Evolutionary conservation across 352 stramenopile genomes (phyloP).

Genomic region (Globisporangium cederbergense): DNA sequence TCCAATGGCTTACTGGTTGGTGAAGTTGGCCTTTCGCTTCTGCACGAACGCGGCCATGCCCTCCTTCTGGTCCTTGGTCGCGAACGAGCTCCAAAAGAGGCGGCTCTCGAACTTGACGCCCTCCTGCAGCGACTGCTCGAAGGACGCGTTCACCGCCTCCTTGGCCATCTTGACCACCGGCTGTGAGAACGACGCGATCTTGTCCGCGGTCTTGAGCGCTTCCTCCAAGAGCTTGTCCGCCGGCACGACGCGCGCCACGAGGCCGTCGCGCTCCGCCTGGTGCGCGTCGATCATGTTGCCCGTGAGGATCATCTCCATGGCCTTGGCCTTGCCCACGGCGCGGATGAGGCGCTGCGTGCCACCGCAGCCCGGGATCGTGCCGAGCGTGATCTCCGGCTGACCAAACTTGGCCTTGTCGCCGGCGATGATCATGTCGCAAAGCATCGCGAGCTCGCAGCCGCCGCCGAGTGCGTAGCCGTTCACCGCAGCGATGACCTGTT

Average conservation of each 20-base stretch:
- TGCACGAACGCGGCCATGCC: conserved; percentile 98
- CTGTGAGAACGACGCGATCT: conserved; percentile 95
- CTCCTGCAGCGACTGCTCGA: conserved; percentile 93
- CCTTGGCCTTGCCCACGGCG: conserved; percentile 97
- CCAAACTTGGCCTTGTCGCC: conserved; percentile 96
- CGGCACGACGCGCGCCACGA: conserved; percentile 93
- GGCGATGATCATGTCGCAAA: conserved; percentile 98
- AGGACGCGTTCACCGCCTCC: conserved; percentile 92
- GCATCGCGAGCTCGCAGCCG: conserved; percentile 98
- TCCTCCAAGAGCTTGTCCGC: conserved; percentile 92
- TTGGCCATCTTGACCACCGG: conserved; percentile 96
- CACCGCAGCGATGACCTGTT: conserved; percentile 92
- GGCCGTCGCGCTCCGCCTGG: conserved; percentile 91
- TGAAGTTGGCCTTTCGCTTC: conserved; percentile 96
- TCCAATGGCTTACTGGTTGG: conserved; percentile 76
- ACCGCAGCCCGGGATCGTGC: conserved; percentile 95
- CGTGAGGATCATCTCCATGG: conserved; percentile 99
- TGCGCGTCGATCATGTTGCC: conserved; percentile 96
- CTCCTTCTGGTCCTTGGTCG: conserved; percentile 92
- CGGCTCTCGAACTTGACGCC: conserved; percentile 96
- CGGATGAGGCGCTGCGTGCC: conserved; percentile 97
- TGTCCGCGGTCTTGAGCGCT: conserved; percentile 94
- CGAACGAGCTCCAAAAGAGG: conserved; percentile 98
- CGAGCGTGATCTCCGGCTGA: conserved; percentile 98
- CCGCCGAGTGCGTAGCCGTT: conserved; percentile 98